Evolutionary conservation across 495 filamentous ascomycete species (phyloP).

Genomic region (Tuber magnatum): DNA sequence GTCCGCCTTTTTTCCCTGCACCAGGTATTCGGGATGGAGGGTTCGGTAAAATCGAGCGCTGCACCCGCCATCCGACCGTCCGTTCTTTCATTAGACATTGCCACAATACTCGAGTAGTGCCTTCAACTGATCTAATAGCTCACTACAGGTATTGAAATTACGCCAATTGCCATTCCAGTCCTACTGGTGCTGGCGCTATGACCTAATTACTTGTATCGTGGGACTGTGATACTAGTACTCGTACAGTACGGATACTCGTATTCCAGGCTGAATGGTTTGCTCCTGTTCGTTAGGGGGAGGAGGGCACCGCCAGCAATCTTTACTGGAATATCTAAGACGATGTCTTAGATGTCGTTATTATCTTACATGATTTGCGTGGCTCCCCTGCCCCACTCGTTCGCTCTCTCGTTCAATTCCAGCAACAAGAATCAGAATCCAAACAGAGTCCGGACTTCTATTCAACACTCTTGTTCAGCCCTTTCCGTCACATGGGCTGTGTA

Average conservation of each 20-base stretch:
- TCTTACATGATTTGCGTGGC: background rate
- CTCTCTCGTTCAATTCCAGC: background rate
- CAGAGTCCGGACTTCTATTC: background rate
- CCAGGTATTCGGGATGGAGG: conserved; percentile 34
- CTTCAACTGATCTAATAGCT: background rate
- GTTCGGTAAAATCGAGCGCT: background rate
- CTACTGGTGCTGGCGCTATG: background rate
- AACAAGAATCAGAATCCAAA: background rate
- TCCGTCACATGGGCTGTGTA: background rate
- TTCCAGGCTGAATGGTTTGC: background rate
- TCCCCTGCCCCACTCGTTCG: background rate
- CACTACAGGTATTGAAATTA: background rate
- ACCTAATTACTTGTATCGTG: background rate
- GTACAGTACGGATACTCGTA: background rate
- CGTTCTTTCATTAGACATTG: background rate
- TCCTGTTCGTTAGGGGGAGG: background rate
- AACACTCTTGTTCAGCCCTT: background rate
- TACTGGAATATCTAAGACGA: background rate
- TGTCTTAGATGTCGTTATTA: conserved; percentile 2
- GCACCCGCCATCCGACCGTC: background rate
- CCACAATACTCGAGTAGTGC: background rate
- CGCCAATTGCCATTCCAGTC: background rate
- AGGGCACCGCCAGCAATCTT: background rate
- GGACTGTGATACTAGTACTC: background rate
- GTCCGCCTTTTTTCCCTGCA: conserved; percentile 34